These are phyloP conservation scores for Tieghemiomyces parasiticus DNA, from an alignment of 192 early-diverging fungal species.

Conservation along the genomic window DNA sequence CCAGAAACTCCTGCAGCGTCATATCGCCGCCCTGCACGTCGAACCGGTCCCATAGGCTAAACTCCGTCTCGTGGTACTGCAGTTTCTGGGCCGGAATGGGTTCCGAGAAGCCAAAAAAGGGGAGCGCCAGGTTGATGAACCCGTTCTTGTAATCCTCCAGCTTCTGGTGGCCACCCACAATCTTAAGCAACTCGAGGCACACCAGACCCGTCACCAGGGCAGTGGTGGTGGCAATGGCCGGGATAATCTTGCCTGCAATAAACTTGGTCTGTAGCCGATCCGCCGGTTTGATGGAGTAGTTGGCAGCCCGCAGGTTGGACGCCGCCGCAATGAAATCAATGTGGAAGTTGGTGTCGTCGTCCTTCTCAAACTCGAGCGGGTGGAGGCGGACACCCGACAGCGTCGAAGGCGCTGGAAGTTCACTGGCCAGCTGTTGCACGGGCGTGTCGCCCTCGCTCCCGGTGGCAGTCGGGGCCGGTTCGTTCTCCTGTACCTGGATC, in stretches of 20 bases:
- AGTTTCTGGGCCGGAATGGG: conserved; percentile 80
- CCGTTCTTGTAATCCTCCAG: conserved; percentile 99
- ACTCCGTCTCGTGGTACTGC: conserved; percentile 77
- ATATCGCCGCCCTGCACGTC: conserved; percentile 67
- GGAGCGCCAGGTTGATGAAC: conserved; percentile 92
- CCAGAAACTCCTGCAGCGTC: conserved; percentile 80
- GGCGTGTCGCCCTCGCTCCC: conserved; percentile 30
- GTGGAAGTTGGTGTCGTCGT: conserved; percentile 98
- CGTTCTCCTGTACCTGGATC: conserved; percentile 91
- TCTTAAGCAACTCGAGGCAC: conserved; percentile 95
- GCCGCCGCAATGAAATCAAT: conserved; percentile 98
- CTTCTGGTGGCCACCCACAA: conserved; percentile 57
- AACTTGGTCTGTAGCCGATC: conserved; percentile 77
- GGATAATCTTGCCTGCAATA: conserved; percentile 83
- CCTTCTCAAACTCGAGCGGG: conserved; percentile 97
- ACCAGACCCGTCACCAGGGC: conserved; percentile 93
- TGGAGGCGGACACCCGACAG: conserved; percentile 72
- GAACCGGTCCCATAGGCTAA: conserved; percentile 93
- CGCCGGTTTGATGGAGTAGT: conserved; percentile 58
- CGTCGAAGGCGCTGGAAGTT: conserved; percentile 61
- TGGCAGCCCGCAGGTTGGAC: conserved; percentile 83
- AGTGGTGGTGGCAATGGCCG: conserved; percentile 90
- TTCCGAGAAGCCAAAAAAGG: conserved; percentile 99
- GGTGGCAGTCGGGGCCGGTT: conserved; percentile 33
- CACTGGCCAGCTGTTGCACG: conserved; percentile 47